phyloP scores from a whole-genome alignment of 2,329 filamentous ascomycete species.

The Ophiognomonia clavigignenti-juglandacearum region DNA sequence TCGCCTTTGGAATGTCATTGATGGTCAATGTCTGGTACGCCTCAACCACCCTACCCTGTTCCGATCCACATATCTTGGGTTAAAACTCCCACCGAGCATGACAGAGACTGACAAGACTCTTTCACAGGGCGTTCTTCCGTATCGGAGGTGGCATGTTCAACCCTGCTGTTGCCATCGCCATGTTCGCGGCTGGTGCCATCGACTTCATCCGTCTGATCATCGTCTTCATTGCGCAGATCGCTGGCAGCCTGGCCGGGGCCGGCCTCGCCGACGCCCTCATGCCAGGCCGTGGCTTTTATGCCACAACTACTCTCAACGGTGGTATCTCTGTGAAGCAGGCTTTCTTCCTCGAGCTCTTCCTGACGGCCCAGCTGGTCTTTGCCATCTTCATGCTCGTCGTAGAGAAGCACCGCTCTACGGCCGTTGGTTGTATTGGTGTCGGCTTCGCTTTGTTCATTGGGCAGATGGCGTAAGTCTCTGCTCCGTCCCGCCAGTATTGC shows the following conservation, averaged over 20 bases:
- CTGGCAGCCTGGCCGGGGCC: constrained; percentile 54
- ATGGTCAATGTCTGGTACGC: constrained; percentile 46
- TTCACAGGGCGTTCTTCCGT: constrained; percentile 41
- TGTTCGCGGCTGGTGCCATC: constrained; percentile 55
- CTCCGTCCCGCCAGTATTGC: no score
- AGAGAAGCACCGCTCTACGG: constrained; percentile 70
- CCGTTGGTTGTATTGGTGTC: constrained; percentile 66
- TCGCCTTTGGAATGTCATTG: constrained; percentile 45
- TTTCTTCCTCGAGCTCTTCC: constrained; percentile 63
- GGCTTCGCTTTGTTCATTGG: constrained; percentile 65
- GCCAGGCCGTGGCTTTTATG: constrained; percentile 47
- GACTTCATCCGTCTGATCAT: constrained; percentile 45
- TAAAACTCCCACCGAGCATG: not conserved
- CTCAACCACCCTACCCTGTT: not conserved
- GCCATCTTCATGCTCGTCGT: constrained; percentile 66
- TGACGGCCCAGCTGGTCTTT: constrained; percentile 59
- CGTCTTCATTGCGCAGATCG: constrained; percentile 52
- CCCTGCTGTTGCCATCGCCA: constrained; percentile 51
- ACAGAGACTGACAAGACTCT: no score
- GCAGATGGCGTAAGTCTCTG: constrained; percentile 31
- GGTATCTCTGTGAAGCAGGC: constrained; percentile 51
- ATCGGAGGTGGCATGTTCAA: constrained; percentile 49
- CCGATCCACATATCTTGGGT: not conserved
- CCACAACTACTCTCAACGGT: constrained; percentile 50
- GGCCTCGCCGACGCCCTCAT: constrained; percentile 53